Base-by-base conservation (phyloP, 306 rosid species). In the Inga oerstediana region DNA sequence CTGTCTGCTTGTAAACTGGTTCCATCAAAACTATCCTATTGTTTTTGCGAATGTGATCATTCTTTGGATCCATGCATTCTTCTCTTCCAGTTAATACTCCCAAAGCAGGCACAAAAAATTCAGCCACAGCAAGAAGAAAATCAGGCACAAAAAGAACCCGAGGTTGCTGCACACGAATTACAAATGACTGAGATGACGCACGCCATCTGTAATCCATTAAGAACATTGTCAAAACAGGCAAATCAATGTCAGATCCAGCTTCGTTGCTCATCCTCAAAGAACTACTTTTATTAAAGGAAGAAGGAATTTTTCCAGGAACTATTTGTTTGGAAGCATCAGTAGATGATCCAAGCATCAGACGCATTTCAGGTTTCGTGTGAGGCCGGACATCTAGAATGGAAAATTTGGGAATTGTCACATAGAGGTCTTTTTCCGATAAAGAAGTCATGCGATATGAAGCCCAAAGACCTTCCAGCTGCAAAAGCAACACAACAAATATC, bases 401-500 rank as follows among this genome's bases (percentile, higher is more conserved):
- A 82, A 96, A 96, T 76, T 89, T 94, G 27, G 98, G 98, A 85
- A 96, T 91, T 22, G 99, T 96, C 76, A 96, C 85, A 77, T 92
- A 92, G 78, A 96, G 94, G 82, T 96, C 99, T 62, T 84, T 90
- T 83, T 96, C 99, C 37, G 93, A 91, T 82, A 85, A 89, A 72
- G 99, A 94, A 44, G 99, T 96, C 99, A 88, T 94, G 16, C 99
- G 94, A 83, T 94, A 94, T 10, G 93, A 91, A 79, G 92, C 97
- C 99, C 99, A 96, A 78, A 96, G 95, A 71, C 97, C 98, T 91
- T 94, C 98, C 52, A 96, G 78, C 99, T 96, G 97, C 85, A 88
- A 86, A 80, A 75, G 32, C 74, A 66, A 74, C 72, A 82, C 83
- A 89, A 52, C 65, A 75, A 37, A 65, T 76, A 52, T 14, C 65